A percentile compares a stretch with the other conserved stretches of the same genome.
Conservation (phyloP, 495 filamentous ascomycete genomes). For the Aspergillus funiculosus region DNA sequence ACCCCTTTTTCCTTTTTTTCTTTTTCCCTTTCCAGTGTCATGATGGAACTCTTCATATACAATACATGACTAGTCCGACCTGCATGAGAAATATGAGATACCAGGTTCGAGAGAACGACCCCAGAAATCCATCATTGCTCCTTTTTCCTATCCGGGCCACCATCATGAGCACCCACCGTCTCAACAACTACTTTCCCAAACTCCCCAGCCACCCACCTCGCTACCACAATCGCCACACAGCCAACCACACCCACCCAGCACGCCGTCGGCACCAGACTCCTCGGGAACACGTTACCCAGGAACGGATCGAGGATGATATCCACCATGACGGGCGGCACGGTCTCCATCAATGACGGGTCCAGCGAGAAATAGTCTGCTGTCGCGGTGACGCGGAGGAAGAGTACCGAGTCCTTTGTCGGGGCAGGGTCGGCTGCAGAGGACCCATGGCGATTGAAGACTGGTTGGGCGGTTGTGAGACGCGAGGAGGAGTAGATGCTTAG, state of each 20-base stretch:
- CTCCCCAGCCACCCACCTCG: conserved; percentile 27
- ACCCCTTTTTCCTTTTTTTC: too few relatives aligned
- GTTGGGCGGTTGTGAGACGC: conserved; percentile 28
- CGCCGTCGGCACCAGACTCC: conserved; percentile 62
- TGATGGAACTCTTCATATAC: too few relatives aligned
- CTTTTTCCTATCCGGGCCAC: conserved; percentile 20
- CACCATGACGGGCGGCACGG: conserved; percentile 66
- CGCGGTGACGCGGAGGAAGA: conserved; percentile 73
- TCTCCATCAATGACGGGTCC: conserved; percentile 66
- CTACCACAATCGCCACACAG: conserved; percentile 44
- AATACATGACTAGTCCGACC: too few relatives aligned
- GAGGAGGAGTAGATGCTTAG: conserved; percentile 57
- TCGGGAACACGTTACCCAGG: conserved; percentile 63
- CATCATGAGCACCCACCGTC: neutral
- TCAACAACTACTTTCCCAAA: conserved; percentile 26
- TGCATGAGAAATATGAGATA: too few relatives aligned
- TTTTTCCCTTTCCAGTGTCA: too few relatives aligned
- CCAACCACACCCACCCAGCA: conserved; percentile 54
- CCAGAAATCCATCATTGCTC: conserved; percentile 10
- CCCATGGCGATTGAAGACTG: neutral
- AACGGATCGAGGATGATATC: conserved; percentile 91
- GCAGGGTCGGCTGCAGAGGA: conserved; percentile 18
- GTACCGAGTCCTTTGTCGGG: conserved; percentile 45
- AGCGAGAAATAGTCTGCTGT: conserved; percentile 78
- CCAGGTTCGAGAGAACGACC: too few relatives aligned